Evolutionary conservation across 2,329 filamentous ascomycete species (phyloP).

Genomic region (Colletotrichum paranaense): DNA sequence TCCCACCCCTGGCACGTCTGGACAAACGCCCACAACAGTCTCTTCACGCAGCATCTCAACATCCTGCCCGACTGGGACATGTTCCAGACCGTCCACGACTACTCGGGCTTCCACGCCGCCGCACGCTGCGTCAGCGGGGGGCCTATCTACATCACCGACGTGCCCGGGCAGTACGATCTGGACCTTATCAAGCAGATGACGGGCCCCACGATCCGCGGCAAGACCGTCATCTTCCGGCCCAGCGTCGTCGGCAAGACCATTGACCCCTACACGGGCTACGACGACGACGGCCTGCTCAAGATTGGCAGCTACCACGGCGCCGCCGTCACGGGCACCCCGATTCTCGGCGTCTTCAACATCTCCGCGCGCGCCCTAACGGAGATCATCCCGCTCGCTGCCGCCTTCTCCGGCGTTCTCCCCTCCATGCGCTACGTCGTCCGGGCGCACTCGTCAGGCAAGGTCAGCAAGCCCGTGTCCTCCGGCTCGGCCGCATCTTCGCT

Average conservation of each 20-base stretch:
- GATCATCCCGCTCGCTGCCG: conserved; percentile 72
- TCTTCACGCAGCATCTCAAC: conserved; percentile 87
- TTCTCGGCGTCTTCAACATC: conserved; percentile 89
- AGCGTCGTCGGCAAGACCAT: conserved; percentile 78
- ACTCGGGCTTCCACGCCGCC: conserved; percentile 87
- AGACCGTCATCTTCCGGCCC: conserved; percentile 85
- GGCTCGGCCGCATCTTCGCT: conserved; percentile 63
- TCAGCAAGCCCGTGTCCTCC: conserved; percentile 64
- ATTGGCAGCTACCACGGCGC: conserved; percentile 81
- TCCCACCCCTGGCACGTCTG: conserved; percentile 97
- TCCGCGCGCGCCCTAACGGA: conserved; percentile 71
- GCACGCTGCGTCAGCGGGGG: conserved; percentile 91
- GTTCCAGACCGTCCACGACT: conserved; percentile 74
- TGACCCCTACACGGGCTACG: conserved; percentile 80
- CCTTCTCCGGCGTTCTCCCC: conserved; percentile 77
- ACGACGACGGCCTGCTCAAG: conserved; percentile 79
- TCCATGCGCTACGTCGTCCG: conserved; percentile 76
- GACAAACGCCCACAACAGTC: conserved; percentile 88
- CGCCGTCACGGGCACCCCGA: conserved; percentile 75
- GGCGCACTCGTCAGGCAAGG: conserved; percentile 74
- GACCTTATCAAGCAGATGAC: conserved; percentile 84
- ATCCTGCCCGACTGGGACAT: conserved; percentile 85
- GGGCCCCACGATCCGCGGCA: conserved; percentile 75
- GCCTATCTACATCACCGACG: conserved; percentile 94
- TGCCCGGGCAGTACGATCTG: conserved; percentile 83